Evolutionary conservation across 1,139 yeast genomes (phyloP), one percentile per base, ranked within the genome.

Genomic region (Casaregolazyma suthepensis): DNA sequence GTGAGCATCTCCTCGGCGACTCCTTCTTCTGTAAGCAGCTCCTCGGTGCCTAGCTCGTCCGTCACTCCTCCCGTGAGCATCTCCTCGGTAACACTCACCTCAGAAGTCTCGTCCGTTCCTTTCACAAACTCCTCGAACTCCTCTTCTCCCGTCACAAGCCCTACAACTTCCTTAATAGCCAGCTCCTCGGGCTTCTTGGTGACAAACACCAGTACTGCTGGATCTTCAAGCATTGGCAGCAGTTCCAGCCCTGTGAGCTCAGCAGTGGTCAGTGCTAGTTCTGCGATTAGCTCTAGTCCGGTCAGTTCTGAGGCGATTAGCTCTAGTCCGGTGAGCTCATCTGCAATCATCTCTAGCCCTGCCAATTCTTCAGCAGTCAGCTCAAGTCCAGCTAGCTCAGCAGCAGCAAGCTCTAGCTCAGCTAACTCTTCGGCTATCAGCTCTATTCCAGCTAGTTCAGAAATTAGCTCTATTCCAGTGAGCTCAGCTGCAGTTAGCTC

Each of bases 121-220:
- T n/a, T 26, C 5, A 31, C 31, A 23, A 22, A 37, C n/a, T 5
- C 31, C 13, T 31, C 53, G 7, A 48, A 44, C 35, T 35, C 29
- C 13, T 38, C 43, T 13, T 46, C 50, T 13, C 22, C 29, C 23
- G 15, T 52, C 40, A 52, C 53, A 19, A 26, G 12, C 10, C 2
- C 31, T 26, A 26, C 31, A 5, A 26, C 31, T 26, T 26, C 31
- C 10, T 26, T 26, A 26, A 26, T 26, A 7, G 31, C 10, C 31
- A 26, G 31, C 31, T 26, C 31, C 31, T 26, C 31, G 17, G 46
- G 46, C 18, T 42, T 49, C 37, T 45, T n/a, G 18, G 40, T 40
- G 40, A 37, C 76, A 44, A 63, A 52, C n/a, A 73, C 74, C 45
- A 77, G 75, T 46, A 72, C 60, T 1, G 57, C 46, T 19, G 55